These are phyloP conservation scores for Pulveroboletus sp. DNA, from an alignment of 768 basidiomycete species.

Conservation along the genomic window DNA sequence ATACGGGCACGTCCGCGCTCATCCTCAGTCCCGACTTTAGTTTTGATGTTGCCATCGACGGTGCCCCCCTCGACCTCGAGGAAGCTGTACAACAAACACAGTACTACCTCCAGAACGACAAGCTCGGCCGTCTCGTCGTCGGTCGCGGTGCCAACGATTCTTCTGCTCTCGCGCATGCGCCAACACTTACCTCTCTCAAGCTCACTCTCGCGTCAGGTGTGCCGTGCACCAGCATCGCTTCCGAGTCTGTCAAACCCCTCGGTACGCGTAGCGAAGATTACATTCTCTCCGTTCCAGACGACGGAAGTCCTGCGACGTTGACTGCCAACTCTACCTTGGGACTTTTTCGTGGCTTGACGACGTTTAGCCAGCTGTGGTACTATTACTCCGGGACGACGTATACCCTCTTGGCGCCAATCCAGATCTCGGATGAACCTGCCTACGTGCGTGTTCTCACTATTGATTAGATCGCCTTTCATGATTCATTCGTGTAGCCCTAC, in stretches of 20 bases:
- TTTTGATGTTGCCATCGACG: conserved; percentile 24
- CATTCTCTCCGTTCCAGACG: conserved; percentile 34
- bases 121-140: conserved; percentile 39
- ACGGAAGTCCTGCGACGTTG: conserved; percentile 37
- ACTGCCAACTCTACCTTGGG: conserved; percentile 48
- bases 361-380: conserved; percentile 56
- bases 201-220: conserved; percentile 24
- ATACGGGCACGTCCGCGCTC: conserved; percentile 27
- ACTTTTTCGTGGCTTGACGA: conserved; percentile 51
- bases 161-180: conserved; percentile 24
- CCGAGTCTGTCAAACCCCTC: conserved; percentile 34
- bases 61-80: conserved; percentile 32
- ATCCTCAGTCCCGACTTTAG: conserved; percentile 24
- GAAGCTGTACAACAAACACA: conserved; percentile 32
- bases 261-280: conserved; percentile 46
- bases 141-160: conserved; percentile 37
- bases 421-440: conserved; percentile 45
- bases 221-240: conserved; percentile 27
- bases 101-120: conserved; percentile 34
- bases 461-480: background rate
- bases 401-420: conserved; percentile 37
- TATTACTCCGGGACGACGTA: conserved; percentile 33
- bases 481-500: conserved; percentile 20
- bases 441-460: conserved; percentile 32
- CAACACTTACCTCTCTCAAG: conserved; percentile 23